Evolutionary conservation across 495 filamentous ascomycete species (phyloP), one percentile per base, ranked within the genome.

Genomic region (Trichocladium uniseriatum): DNA sequence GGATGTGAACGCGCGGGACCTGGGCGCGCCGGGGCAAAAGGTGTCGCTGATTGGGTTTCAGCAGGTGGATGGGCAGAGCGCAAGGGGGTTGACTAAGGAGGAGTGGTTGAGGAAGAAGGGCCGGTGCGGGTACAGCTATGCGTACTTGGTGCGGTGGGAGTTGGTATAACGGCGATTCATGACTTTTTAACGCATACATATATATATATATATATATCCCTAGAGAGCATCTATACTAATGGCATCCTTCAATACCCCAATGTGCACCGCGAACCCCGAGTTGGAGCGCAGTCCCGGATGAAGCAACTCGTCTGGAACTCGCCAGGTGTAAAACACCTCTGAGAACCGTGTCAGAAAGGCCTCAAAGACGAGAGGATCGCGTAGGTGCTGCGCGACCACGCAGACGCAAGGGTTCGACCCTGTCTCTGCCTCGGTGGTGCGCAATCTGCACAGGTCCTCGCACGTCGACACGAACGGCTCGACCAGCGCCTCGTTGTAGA

Each of bases 401-500:
- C 82, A 88, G n/a, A 73, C 45, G 32, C 59, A 51, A 13, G 68
- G 59, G 5, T 14, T 11, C 5, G 31, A 32, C 31, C 2, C 7
- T 10, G 31, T 32, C 9, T 2, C 7, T 32, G 4, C 5, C 7
- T 44, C 43, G 19, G 56, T 50, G 13, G 66, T 59, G 16, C 80
- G 64, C 2, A 91, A 62, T 16, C 68, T 64, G 67, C 90, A 94
- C 21, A 80, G 70, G 48, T 91, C 85, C n/a, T 74, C 78, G 66
- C 89, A 96, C 0, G 88, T 85, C 42, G 81, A 72, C n/a, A 95
- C 84, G 16, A 96, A 79, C 1, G 89, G 87, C 29, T 79, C 69
- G 14, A 96, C 79, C 3, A 98, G 76, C 5, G 82, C 74, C 54
- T 95, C 87, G 62, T 91, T 89, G 69, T 92, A 94, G 62, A 95